Percentiles rank a stretch among this genome's conserved stretches.
phyloP scores from a whole-genome alignment of 2,329 filamentous ascomycete genomes.

The Cladosporium sp. region DNA sequence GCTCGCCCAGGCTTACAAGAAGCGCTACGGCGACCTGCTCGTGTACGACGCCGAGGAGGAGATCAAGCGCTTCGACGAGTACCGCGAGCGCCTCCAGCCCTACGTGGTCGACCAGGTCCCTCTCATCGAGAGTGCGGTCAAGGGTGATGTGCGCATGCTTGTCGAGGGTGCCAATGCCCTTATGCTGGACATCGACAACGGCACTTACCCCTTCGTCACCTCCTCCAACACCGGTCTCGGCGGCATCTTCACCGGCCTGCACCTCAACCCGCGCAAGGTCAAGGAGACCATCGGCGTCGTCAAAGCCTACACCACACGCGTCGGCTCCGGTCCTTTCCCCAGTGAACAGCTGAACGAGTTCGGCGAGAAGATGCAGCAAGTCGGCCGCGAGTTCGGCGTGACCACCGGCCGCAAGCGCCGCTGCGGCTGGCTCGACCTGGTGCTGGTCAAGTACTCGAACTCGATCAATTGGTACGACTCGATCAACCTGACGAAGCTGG shows the following conservation, averaged over 20 bases:
- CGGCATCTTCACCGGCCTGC: slow-evolving; percentile 61
- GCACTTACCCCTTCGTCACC: slow-evolving; percentile 59
- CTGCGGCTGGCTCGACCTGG: slow-evolving; percentile 64
- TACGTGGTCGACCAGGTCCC: slow-evolving; percentile 65
- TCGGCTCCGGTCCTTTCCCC: slow-evolving; percentile 60
- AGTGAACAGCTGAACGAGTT: slow-evolving; percentile 58
- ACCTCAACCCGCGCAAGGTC: slow-evolving; percentile 58
- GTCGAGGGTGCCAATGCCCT: slow-evolving; percentile 66
- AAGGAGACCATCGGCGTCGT: slow-evolving; percentile 62
- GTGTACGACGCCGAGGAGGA: slow-evolving; percentile 68
- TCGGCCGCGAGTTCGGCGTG: slow-evolving; percentile 54
- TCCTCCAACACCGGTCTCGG: slow-evolving; percentile 58
- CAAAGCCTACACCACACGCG: slow-evolving; percentile 62
- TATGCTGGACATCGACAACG: slow-evolving; percentile 64
- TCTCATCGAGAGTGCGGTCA: slow-evolving; percentile 59
- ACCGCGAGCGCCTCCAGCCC: slow-evolving; percentile 53
- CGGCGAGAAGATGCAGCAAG: slow-evolving; percentile 53
- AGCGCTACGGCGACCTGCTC: slow-evolving; percentile 64
- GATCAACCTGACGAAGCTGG: slow-evolving; percentile 63
- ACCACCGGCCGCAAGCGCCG: slow-evolving; percentile 58
- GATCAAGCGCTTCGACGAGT: slow-evolving; percentile 57
- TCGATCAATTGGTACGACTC: slow-evolving; percentile 64
- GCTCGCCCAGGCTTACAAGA: slow-evolving; percentile 60
- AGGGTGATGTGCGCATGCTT: slow-evolving; percentile 56
- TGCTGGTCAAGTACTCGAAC: slow-evolving; percentile 63